A percentile compares a stretch with the other conserved stretches of the same genome.
Conservation (phyloP, 257 asterid genomes). For the Catharanthus roseus region DNA sequence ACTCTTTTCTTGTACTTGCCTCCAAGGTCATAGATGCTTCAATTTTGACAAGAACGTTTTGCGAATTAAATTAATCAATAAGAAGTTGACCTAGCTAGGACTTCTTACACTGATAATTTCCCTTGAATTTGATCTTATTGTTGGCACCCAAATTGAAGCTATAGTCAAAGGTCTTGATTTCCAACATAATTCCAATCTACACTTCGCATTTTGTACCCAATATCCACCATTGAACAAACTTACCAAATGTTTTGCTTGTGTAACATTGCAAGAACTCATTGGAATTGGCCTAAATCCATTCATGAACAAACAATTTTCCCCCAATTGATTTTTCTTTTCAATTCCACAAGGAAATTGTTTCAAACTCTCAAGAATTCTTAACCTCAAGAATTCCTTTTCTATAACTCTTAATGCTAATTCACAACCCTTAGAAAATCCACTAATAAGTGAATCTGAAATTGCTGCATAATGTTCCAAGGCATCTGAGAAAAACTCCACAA, state of each 20-base stretch:
- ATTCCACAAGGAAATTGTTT: constrained; percentile 25
- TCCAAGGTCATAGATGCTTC: not conserved
- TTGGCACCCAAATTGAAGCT: constrained; percentile 40
- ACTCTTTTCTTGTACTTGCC: not conserved
- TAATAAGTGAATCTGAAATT: constrained; percentile 26
- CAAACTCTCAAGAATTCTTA: constrained; percentile 26
- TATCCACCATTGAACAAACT: constrained; percentile 32
- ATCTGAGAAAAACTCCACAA: constrained; percentile 30
- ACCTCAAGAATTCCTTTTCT: constrained; percentile 29
- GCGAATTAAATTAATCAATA: not conserved
- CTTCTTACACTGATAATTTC: not conserved
- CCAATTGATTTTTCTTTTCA: constrained; percentile 2
- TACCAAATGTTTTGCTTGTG: constrained; percentile 35
- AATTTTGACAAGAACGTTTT: not conserved
- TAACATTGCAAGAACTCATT: constrained; percentile 34
- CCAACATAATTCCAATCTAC: constrained; percentile 32
- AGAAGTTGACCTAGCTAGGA: constrained; percentile 23
- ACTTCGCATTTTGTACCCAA: constrained; percentile 37
- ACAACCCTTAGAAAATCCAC: constrained; percentile 27
- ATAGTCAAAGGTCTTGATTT: constrained; percentile 35
- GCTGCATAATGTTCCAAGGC: constrained; percentile 34
- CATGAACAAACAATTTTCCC: constrained; percentile 15
- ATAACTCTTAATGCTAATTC: constrained; percentile 23
- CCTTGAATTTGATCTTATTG: constrained; percentile 1
- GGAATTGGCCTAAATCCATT: constrained; percentile 31